Conservation (phyloP, 805 yeast species). For the Komagataella pseudopastoris region DNA sequence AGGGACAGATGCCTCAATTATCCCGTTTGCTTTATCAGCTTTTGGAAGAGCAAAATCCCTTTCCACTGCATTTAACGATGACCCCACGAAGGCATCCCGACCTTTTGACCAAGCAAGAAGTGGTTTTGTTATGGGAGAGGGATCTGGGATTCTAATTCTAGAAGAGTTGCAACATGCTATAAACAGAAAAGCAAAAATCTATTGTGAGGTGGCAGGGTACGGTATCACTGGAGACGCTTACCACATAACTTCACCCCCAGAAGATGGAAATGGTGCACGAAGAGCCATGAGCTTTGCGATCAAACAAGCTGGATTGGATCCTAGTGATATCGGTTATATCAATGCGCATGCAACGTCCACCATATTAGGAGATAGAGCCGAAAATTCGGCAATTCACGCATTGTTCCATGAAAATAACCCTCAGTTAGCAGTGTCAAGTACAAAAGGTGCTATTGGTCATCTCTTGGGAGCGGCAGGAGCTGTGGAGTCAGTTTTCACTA, state of each 20-base stretch:
- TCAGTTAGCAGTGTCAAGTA: slow-evolving; percentile 51
- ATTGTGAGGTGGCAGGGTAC: slow-evolving; percentile 77
- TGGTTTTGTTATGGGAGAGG: slow-evolving; percentile 93
- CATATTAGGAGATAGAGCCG: slow-evolving; percentile 77
- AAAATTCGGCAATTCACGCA: slow-evolving; percentile 55
- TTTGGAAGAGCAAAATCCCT: slow-evolving; percentile 83
- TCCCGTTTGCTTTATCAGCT: slow-evolving; percentile 81
- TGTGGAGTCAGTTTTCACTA: slow-evolving; percentile 75
- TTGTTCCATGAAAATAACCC: slow-evolving; percentile 28
- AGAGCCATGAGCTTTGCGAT: slow-evolving; percentile 76
- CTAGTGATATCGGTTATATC: slow-evolving; percentile 51
- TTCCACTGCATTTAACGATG: slow-evolving; percentile 45
- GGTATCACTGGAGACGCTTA: slow-evolving; percentile 87
- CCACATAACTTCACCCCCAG: slow-evolving; percentile 87
- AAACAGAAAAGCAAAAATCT: slow-evolving; percentile 43
- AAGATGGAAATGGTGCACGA: slow-evolving; percentile 72
- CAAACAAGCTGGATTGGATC: slow-evolving; percentile 29
- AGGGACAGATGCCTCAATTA: slow-evolving; percentile 80
- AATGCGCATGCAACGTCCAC: slow-evolving; percentile 99
- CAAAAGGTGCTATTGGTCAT: slow-evolving; percentile 91
- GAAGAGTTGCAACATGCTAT: slow-evolving; percentile 72
- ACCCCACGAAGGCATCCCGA: slow-evolving; percentile 56
- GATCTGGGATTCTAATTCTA: slow-evolving; percentile 68
- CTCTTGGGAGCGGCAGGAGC: slow-evolving; percentile 94
- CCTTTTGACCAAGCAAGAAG: slow-evolving; percentile 73